A percentile compares a stretch with the other conserved stretches of the same genome.
Evolutionary conservation across 1,284 basidiomycete species (phyloP).

Genomic region (Cyathus pygmaeus): DNA sequence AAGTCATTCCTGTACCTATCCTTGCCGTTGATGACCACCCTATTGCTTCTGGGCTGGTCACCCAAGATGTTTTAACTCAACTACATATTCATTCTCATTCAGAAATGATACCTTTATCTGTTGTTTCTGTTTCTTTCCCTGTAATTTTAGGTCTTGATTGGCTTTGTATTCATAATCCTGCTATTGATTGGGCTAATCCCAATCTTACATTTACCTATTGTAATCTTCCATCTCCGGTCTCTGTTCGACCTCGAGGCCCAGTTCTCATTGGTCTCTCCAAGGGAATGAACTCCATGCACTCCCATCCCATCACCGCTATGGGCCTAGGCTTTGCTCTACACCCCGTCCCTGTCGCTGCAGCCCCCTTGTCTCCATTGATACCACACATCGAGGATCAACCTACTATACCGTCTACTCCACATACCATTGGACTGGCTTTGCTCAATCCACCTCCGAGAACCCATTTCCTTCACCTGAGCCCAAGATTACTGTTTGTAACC

Average conservation of each 20-base stretch:
- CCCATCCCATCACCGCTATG: constrained; percentile 9
- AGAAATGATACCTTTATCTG: constrained; percentile 21
- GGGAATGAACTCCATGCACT: neutral
- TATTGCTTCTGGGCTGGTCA: constrained; percentile 46
- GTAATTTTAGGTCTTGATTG: constrained; percentile 45
- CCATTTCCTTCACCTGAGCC: constrained; percentile 1
- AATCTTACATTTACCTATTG: constrained; percentile 25
- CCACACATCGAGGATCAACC: neutral
- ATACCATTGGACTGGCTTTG: constrained; percentile 14
- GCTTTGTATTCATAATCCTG: constrained; percentile 38
- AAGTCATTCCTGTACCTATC: constrained; percentile 40
- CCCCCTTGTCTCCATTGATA: neutral
- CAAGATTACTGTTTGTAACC: constrained; percentile 5
- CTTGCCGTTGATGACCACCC: constrained; percentile 45
- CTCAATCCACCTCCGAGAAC: constrained; percentile 13
- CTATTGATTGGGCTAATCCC: constrained; percentile 32
- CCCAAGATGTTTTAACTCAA: constrained; percentile 41
- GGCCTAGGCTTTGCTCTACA: constrained; percentile 17
- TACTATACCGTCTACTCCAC: neutral
- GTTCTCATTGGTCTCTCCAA: constrained; percentile 10
- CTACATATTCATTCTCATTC: constrained; percentile 33
- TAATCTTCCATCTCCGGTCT: constrained; percentile 8
- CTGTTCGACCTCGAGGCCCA: constrained; percentile 15
- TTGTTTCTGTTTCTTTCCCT: constrained; percentile 37
- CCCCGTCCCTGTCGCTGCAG: constrained; percentile 1